Evolutionary conservation across 768 basidiomycete species (phyloP).

Genomic region (Podaxis carcinomalis): DNA sequence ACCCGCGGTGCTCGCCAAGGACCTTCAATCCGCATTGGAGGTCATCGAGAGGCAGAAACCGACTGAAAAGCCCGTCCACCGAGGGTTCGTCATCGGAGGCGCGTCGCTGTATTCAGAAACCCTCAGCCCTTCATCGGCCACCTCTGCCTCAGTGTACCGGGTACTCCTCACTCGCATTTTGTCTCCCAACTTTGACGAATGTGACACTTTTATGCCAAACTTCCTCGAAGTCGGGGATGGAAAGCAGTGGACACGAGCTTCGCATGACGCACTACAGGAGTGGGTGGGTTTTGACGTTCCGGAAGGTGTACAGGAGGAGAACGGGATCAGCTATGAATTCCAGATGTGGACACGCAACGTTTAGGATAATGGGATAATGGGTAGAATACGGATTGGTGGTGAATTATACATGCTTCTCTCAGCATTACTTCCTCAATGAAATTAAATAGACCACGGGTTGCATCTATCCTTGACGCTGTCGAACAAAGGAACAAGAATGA

Average conservation of each 20-base stretch:
- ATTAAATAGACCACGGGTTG: not conserved
- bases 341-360: conserved; percentile 82
- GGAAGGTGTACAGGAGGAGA: conserved; percentile 74
- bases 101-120: conserved; percentile 75
- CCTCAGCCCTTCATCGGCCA: conserved; percentile 36
- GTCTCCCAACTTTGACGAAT: conserved; percentile 70
- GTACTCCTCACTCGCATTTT: conserved; percentile 84
- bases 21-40: conserved; percentile 38
- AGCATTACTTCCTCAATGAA: not conserved
- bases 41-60: conserved; percentile 20
- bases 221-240: conserved; percentile 44
- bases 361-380: conserved; percentile 1
- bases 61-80: conserved; percentile 33
- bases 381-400: not conserved
- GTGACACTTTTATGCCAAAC: conserved; percentile 85
- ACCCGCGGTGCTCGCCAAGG: conserved; percentile 32
- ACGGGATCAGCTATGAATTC: conserved; percentile 82
- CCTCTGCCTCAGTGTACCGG: conserved; percentile 58
- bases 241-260: conserved; percentile 49
- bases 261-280: conserved; percentile 57
- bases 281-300: conserved; percentile 85
- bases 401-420: not conserved
- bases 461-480: conserved; percentile 65
- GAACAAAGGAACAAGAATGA: not conserved
- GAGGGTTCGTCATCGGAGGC: conserved; percentile 90